These are phyloP conservation scores for Tetraselmis chui DNA, from an alignment of 139 green algal genomes.

Conservation along the genomic window DNA sequence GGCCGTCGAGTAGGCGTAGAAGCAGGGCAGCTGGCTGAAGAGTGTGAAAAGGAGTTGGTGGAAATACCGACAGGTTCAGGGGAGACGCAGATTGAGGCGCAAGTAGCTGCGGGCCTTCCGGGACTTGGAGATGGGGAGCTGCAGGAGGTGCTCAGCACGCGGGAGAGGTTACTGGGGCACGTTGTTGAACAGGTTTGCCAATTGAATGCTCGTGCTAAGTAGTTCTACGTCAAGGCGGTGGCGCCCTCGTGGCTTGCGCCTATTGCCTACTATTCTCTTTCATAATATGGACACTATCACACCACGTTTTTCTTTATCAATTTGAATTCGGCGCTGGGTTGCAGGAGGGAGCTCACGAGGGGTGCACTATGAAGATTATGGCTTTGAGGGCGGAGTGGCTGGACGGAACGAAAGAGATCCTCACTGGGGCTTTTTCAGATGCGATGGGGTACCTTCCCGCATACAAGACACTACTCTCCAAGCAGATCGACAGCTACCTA, in stretches of 20 bases:
- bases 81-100: too few relatives aligned
- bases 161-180: background rate
- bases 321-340: background rate
- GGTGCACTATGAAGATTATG: conserved; percentile 22
- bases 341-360: background rate
- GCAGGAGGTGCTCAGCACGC: background rate
- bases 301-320: background rate
- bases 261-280: background rate
- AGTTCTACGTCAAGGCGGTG: too few relatives aligned
- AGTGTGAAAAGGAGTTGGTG: too few relatives aligned
- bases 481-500: conserved; percentile 44
- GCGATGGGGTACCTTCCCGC: conserved; percentile 25
- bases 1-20: too few relatives aligned
- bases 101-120: too few relatives aligned
- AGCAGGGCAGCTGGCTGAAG: too few relatives aligned
- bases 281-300: background rate
- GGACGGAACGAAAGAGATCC: conserved; percentile 28
- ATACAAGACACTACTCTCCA: conserved; percentile 25
- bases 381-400: conserved; percentile 26
- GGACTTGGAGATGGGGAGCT: background rate
- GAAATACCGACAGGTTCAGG: too few relatives aligned
- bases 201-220: too few relatives aligned
- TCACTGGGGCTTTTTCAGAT: conserved; percentile 47
- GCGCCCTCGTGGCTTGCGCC: background rate
- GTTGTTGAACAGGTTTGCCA: background rate